Base-by-base conservation (phyloP, 176 grass and related monocot genomes). In the Saccharum officinarum region DNA sequence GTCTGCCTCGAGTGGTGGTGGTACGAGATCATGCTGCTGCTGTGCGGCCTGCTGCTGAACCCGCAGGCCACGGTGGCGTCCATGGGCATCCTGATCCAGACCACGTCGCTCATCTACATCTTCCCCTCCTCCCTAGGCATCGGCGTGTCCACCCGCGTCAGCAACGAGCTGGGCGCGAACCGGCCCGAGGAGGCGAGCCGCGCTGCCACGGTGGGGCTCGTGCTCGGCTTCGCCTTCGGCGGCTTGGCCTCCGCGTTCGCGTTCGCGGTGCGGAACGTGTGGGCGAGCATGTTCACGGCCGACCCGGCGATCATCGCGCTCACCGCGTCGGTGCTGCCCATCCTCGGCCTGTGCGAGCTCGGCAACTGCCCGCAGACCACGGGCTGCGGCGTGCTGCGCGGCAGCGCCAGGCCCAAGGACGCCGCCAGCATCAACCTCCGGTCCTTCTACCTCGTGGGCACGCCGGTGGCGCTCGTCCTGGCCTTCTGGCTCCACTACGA, bases 1-100 rank as follows among this genome's bases (percentile, higher is more conserved):
- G 94, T 96, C 20, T 98, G 95, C 72, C 82, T 98, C 8, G 95
- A 98, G 83, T 98, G 95, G 95, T 98, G 95, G 95, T 98, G 92
- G 92, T 98, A 98, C 61, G 95, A 98, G 90, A 95, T 98, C 84
- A 98, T 98, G 95, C 95, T 95, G 72, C 83, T 98, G 49, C 84
- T 97, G 26, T 97, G 95, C 63, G 95, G 95, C 5, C 89, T 98
- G 55, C 93, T 98, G 22, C 65, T 89, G 69, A 94, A 98, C 81
- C 96, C 93, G 55, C 91, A 95, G 78, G 91, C 93, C 0, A 94
- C 96, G 4, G 96, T 98, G 45, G 96, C 96, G 20, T 94, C 93
- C 74, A 98, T 98, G 96, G 96, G 96, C 62, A 90, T 98, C 59
- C 85, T 98, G 0, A 98, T 98, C 80, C 96, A 98, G 84, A 98